A percentile compares a stretch with the other conserved stretches of the same genome.
phyloP scores from a whole-genome alignment of 2,329 filamentous ascomycete species.

The Hansfordia pulvinata region DNA sequence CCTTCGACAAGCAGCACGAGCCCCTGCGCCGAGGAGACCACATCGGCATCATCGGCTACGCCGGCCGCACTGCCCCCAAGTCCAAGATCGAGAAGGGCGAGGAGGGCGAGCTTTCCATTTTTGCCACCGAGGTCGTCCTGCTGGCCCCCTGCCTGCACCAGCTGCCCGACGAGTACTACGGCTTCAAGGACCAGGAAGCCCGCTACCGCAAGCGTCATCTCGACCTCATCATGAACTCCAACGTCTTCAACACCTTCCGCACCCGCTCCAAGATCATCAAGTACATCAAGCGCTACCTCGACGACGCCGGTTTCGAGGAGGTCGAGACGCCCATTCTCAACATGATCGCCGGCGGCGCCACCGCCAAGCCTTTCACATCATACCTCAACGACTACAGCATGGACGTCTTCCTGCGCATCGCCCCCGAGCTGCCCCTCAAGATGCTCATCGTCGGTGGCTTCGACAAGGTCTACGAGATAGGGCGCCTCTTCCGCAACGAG shows the following conservation, averaged over 20 bases:
- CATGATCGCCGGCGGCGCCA: constrained; percentile 86
- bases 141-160: constrained; percentile 86
- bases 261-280: constrained; percentile 78
- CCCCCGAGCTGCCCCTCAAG: constrained; percentile 94
- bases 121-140: constrained; percentile 73
- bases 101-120: constrained; percentile 87
- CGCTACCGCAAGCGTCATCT: constrained; percentile 88
- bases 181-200: constrained; percentile 90
- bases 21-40: constrained; percentile 83
- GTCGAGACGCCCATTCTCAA: constrained; percentile 98
- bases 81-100: constrained; percentile 66
- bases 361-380: constrained; percentile 86
- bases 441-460: constrained; percentile 88
- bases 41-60: constrained; percentile 75
- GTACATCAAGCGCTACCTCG: constrained; percentile 81
- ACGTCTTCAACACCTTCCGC: constrained; percentile 68
- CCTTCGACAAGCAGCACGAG: constrained; percentile 83
- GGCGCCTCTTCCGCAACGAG: constrained; percentile 91
- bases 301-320: constrained; percentile 77
- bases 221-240: constrained; percentile 94
- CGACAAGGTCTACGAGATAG: constrained; percentile 90
- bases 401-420: constrained; percentile 89
- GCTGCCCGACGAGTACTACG: constrained; percentile 81
- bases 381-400: constrained; percentile 94
- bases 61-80: constrained; percentile 79